Conservation (phyloP, 345 rosid genomes). For the Syzygium aromaticum region DNA sequence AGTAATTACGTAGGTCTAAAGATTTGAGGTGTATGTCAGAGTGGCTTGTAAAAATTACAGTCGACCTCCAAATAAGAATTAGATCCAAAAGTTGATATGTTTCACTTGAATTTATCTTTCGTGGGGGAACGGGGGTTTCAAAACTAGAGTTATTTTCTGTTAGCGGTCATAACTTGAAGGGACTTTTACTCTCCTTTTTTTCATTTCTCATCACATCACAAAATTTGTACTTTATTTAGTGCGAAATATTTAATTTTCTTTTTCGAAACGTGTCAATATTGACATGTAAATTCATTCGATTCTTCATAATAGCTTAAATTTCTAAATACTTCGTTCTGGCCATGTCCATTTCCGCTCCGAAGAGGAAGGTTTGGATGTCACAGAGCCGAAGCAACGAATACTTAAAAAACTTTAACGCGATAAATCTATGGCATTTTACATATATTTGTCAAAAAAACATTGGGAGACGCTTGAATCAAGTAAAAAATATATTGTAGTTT, state of each 20-base stretch:
- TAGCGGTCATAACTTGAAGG: not conserved
- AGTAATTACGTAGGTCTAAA: not conserved
- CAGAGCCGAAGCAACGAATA: not conserved
- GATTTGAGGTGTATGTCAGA: not conserved
- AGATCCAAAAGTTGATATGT: not conserved
- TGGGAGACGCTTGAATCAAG: not conserved
- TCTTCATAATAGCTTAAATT: too few relatives aligned
- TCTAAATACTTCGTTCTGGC: not conserved
- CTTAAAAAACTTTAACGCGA: not conserved
- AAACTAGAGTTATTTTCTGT: too few relatives aligned
- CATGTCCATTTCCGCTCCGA: not conserved
- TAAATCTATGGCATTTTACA: too few relatives aligned
- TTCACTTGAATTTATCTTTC: too few relatives aligned
- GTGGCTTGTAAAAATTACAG: not conserved
- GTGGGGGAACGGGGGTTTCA: not conserved
- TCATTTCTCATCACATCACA: not conserved
- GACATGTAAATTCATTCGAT: too few relatives aligned
- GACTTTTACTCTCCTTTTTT: not conserved
- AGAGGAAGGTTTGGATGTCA: not conserved
- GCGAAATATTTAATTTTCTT: not conserved
- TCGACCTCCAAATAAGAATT: not conserved
- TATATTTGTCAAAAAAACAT: not conserved
- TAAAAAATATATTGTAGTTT: not conserved
- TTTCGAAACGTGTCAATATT: too few relatives aligned
- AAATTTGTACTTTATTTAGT: not conserved